Evolutionary conservation across 2,329 filamentous ascomycete genomes (phyloP).

Genomic region (Aspergillus versicolor): DNA sequence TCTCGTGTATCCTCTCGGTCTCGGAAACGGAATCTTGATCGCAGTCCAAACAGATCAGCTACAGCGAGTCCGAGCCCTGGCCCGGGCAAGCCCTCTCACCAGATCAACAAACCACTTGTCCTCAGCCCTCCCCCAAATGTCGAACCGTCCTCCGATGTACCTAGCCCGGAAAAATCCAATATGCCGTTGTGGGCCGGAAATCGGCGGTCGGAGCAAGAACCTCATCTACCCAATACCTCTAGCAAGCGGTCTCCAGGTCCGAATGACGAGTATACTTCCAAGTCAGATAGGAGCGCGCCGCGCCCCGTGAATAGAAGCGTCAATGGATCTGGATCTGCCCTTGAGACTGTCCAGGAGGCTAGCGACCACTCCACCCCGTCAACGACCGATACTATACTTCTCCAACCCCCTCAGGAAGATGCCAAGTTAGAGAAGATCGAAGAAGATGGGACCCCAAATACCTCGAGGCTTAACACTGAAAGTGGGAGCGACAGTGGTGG

Average conservation of each 20-base stretch:
- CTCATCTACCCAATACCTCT: constrained; percentile 37
- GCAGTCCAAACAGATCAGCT: constrained; percentile 58
- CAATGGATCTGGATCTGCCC: constrained; percentile 59
- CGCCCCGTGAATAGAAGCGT: constrained; percentile 60
- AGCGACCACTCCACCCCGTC: constrained; percentile 72
- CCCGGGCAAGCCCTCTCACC: constrained; percentile 52
- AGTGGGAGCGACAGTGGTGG: constrained; percentile 58
- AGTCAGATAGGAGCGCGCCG: constrained; percentile 36
- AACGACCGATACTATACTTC: constrained; percentile 42
- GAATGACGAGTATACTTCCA: constrained; percentile 28
- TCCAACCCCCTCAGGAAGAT: constrained; percentile 39
- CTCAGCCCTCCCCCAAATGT: constrained; percentile 54
- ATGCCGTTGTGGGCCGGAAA: constrained; percentile 37
- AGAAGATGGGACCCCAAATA: constrained; percentile 39
- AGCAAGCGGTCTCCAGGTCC: constrained; percentile 31
- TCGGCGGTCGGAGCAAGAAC: constrained; percentile 30
- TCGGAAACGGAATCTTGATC: constrained; percentile 67
- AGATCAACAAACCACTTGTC: constrained; percentile 65
- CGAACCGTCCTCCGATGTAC: constrained; percentile 62
- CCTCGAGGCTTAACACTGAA: constrained; percentile 53
- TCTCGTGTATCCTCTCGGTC: constrained; percentile 51
- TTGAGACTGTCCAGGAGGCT: constrained; percentile 90
- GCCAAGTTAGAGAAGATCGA: constrained; percentile 36
- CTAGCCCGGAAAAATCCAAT: constrained; percentile 63
- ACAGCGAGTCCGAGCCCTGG: constrained; percentile 43